phyloP scores from a whole-genome alignment of 257 asterid species.

The Solanum appendiculatum region DNA sequence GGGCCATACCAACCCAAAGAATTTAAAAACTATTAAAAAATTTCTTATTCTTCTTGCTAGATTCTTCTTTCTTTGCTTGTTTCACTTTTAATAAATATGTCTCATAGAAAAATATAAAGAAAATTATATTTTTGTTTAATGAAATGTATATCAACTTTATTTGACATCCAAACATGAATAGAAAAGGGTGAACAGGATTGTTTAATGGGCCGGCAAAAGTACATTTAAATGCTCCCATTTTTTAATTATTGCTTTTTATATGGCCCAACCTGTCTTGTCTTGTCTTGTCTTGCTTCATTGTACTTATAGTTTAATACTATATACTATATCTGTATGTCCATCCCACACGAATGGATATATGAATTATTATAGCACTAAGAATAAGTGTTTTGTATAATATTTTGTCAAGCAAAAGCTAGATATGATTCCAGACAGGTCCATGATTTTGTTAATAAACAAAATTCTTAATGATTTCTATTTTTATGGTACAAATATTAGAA shows the following conservation, averaged over 20 bases:
- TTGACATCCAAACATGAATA: background rate
- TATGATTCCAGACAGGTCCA: background rate
- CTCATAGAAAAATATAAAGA: background rate
- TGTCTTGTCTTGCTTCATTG: background rate
- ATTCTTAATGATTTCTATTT: background rate
- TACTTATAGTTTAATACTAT: background rate
- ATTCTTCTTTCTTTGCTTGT: background rate
- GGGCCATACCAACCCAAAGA: background rate
- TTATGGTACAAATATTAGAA: background rate
- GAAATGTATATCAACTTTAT: background rate
- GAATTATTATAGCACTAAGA: background rate
- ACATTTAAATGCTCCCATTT: background rate
- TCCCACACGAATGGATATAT: constrained; percentile 1
- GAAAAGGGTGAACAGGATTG: background rate
- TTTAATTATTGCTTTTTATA: background rate
- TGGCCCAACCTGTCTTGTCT: background rate
- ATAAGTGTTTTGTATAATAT: background rate
- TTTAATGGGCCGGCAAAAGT: constrained; percentile 1
- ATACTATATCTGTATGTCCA: background rate
- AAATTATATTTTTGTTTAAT: background rate
- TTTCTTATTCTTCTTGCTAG: background rate
- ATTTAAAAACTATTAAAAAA: background rate
- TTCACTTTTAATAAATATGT: background rate
- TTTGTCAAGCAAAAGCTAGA: background rate
- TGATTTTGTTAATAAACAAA: background rate